Percentiles rank a stretch among this genome's conserved stretches.
Evolutionary conservation across 1,139 yeast species (phyloP).

Genomic region (Candida sanyaensis): DNA sequence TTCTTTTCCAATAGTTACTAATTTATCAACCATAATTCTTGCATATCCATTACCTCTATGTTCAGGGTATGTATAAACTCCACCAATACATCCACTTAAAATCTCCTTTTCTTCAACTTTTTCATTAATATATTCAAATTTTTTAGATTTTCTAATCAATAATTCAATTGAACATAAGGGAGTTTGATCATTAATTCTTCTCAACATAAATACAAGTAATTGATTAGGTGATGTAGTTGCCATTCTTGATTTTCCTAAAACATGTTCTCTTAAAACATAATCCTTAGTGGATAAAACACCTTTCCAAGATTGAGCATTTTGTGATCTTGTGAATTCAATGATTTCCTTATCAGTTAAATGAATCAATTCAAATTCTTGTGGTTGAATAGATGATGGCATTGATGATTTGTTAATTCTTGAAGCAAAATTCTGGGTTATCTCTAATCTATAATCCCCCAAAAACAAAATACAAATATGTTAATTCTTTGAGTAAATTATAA

Average conservation of each 20-base stretch:
- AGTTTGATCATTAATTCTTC: slow-evolving; percentile 20
- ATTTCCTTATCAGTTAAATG: slow-evolving; percentile 37
- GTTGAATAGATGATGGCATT: slow-evolving; percentile 8
- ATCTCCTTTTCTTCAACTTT: slow-evolving; percentile 25
- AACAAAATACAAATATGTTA: too few species aligned
- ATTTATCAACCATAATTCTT: slow-evolving; percentile 53
- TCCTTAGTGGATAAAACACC: slow-evolving; percentile 47
- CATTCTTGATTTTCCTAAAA: slow-evolving; percentile 41
- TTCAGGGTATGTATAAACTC: slow-evolving; percentile 60
- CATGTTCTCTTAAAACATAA: slow-evolving; percentile 52
- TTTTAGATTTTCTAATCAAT: slow-evolving; percentile 33
- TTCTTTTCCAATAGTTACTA: slow-evolving; percentile 28
- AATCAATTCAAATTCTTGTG: slow-evolving; percentile 20
- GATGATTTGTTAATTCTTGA: too few species aligned
- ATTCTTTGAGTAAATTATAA: too few species aligned
- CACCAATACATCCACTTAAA: slow-evolving; percentile 59
- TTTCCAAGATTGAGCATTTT: slow-evolving; percentile 57
- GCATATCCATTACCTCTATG: slow-evolving; percentile 71
- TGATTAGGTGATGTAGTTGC: slow-evolving; percentile 20
- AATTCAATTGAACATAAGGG: slow-evolving; percentile 40
- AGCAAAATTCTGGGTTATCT: too few species aligned
- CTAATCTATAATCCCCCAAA: too few species aligned
- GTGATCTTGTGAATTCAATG: slow-evolving; percentile 48
- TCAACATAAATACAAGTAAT: slow-evolving; percentile 33
- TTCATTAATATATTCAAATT: slow-evolving; percentile 19